Conservation (phyloP, 495 filamentous ascomycete genomes). For the Pseudotulostoma volvatum region DNA sequence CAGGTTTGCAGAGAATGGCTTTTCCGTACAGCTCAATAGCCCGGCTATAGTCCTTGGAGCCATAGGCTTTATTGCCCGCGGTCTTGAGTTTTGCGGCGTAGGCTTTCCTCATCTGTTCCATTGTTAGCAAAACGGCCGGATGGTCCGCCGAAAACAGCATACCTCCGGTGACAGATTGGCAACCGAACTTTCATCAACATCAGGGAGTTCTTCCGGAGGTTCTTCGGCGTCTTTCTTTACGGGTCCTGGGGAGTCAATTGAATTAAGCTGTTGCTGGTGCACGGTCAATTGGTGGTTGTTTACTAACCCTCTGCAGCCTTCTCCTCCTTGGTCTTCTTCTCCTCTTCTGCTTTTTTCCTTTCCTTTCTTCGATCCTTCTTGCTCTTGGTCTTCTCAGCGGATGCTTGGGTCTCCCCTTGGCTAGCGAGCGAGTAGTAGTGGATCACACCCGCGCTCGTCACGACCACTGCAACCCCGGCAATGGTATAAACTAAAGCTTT, state of each 20-base stretch:
- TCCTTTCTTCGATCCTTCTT: conserved; percentile 44
- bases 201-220: conserved; percentile 60
- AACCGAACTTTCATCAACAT: conserved; percentile 69
- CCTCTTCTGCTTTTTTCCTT: conserved; percentile 54
- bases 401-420: conserved; percentile 10
- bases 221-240: conserved; percentile 42
- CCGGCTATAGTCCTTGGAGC: conserved; percentile 71
- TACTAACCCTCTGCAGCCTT: conserved; percentile 5
- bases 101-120: conserved; percentile 42
- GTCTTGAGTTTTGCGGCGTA: conserved; percentile 84
- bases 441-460: conserved; percentile 73
- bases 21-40: conserved; percentile 91
- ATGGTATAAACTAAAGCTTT: conserved; percentile 92
- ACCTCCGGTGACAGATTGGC: conserved; percentile 51
- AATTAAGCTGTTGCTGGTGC: too few relatives aligned
- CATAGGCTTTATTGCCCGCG: conserved; percentile 92
- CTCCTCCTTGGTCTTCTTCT: conserved; percentile 37
- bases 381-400: conserved; percentile 35
- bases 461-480: conserved; percentile 81
- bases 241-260: too few relatives aligned
- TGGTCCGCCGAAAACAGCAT: conserved; percentile 9
- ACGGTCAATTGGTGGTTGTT: too few relatives aligned
- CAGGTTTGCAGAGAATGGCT: conserved; percentile 90
- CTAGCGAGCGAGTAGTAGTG: conserved; percentile 57
- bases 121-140: conserved; percentile 5